These are phyloP conservation scores for Mimosa bimucronata DNA, from an alignment of 306 rosid genomes.

Conservation along the genomic window DNA sequence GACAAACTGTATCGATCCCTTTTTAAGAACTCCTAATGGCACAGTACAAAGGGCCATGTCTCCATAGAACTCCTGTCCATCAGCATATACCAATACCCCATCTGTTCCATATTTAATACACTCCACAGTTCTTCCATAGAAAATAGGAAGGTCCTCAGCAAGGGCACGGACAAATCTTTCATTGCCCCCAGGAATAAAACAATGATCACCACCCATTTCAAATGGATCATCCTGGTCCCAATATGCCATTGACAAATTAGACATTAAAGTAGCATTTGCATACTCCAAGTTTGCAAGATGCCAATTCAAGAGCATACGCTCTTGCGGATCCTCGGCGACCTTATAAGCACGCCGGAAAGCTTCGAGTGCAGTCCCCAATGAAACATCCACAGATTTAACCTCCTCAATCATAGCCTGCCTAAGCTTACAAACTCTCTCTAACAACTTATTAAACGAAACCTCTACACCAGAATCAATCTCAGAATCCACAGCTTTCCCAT, in stretches of 20 bases:
- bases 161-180: slow-evolving; percentile 74
- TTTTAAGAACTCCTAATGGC: slow-evolving; percentile 86
- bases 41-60: slow-evolving; percentile 86
- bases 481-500: slow-evolving; percentile 75
- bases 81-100: slow-evolving; percentile 71
- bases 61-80: slow-evolving; percentile 66
- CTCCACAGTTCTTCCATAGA: slow-evolving; percentile 74
- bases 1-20: slow-evolving; percentile 62
- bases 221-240: slow-evolving; percentile 98
- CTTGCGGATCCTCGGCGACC: slow-evolving; percentile 71
- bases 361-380: slow-evolving; percentile 81
- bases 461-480: slow-evolving; percentile 75
- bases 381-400: slow-evolving; percentile 74
- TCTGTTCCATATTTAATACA: slow-evolving; percentile 69
- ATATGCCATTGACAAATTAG: slow-evolving; percentile 89
- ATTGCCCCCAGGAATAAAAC: slow-evolving; percentile 90
- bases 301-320: slow-evolving; percentile 89
- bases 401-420: slow-evolving; percentile 87
- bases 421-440: slow-evolving; percentile 93
- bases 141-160: slow-evolving; percentile 80
- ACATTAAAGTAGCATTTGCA: slow-evolving; percentile 87
- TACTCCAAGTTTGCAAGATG: slow-evolving; percentile 93
- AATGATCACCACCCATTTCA: slow-evolving; percentile 98
- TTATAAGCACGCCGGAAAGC: slow-evolving; percentile 72
- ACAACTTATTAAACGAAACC: slow-evolving; percentile 72